Conservation (phyloP, 139 green algal species). For the Nannochloris sp. region DNA sequence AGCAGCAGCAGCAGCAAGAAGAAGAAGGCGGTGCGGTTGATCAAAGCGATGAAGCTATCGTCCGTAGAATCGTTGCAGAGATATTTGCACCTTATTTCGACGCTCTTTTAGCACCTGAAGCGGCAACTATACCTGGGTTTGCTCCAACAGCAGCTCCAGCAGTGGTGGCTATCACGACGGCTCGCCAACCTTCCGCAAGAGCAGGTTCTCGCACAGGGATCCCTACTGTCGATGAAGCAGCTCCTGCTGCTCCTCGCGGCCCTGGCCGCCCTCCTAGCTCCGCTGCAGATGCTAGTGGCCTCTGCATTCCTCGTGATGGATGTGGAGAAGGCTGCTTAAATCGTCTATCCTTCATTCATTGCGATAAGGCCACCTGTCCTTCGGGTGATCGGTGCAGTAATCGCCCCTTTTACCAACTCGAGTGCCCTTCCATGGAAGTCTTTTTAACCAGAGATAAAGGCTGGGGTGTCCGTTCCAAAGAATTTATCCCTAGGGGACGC, state of each 20-base stretch:
- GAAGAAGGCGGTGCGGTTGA: background rate
- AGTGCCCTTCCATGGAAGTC: slow-evolving; percentile 47
- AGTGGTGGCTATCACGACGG: background rate
- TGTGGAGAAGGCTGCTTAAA: slow-evolving; percentile 62
- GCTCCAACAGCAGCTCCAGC: background rate
- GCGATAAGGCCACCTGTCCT: slow-evolving; percentile 66
- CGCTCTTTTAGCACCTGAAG: background rate
- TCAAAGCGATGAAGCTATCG: background rate
- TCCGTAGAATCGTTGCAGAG: background rate
- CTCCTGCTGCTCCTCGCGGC: no score
- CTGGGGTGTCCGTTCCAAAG: slow-evolving; percentile 55
- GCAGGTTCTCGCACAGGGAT: no score
- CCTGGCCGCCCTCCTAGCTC: background rate
- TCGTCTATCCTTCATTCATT: slow-evolving; percentile 59
- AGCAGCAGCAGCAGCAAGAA: background rate
- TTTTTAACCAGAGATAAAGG: slow-evolving; percentile 68
- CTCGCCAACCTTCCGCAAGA: background rate
- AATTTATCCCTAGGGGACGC: slow-evolving; percentile 38
- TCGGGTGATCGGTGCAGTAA: slow-evolving; percentile 70
- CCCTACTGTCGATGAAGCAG: no score
- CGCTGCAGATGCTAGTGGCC: background rate
- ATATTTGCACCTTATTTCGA: background rate
- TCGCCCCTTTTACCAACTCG: slow-evolving; percentile 61
- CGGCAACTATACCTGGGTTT: background rate
- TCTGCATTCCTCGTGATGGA: slow-evolving; percentile 7